Evolutionary conservation across 345 rosid genomes (phyloP).

Genomic region (Diplotaxis tenuifolia): DNA sequence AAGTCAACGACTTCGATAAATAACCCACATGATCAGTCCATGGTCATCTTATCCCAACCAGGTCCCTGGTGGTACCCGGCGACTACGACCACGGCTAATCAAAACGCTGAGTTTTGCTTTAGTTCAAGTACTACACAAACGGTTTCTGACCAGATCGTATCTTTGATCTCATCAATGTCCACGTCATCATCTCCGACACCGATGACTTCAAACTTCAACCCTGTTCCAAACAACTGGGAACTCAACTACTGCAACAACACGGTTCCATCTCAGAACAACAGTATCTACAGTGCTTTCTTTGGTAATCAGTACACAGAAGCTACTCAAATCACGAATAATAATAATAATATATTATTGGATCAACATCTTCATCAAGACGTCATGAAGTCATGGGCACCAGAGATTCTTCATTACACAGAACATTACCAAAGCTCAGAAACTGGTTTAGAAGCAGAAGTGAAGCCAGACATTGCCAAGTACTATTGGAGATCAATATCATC

Average conservation of each 20-base stretch:
- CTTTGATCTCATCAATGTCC: conserved; percentile 38
- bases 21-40: conserved; percentile 35
- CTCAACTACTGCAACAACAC: conserved; percentile 31
- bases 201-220: conserved; percentile 49
- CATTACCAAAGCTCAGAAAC: conserved; percentile 27
- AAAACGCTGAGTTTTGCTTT: conserved; percentile 37
- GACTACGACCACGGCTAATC: conserved; percentile 12
- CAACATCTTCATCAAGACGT: conserved; percentile 19
- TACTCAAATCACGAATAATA: conserved; percentile 15
- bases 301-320: conserved; percentile 34
- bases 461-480: conserved; percentile 35
- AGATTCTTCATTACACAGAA: conserved; percentile 32
- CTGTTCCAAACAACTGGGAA: conserved; percentile 52
- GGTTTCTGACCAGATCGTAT: conserved; percentile 39
- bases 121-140: conserved; percentile 39
- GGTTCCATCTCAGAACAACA: conserved; percentile 31
- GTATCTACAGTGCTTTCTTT: conserved; percentile 34
- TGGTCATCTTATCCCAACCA: conserved; percentile 32
- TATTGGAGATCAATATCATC: conserved; percentile 35
- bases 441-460: conserved; percentile 34
- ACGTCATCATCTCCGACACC: conserved; percentile 47
- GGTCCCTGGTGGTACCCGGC: conserved; percentile 23
- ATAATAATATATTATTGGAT: background rate
- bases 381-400: conserved; percentile 34
- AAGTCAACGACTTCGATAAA: conserved; percentile 39